A percentile compares a stretch with the other conserved stretches of the same genome.
Evolutionary conservation across 1,284 basidiomycete genomes (phyloP).

Genomic region (Sanguinoderma infundibulare): DNA sequence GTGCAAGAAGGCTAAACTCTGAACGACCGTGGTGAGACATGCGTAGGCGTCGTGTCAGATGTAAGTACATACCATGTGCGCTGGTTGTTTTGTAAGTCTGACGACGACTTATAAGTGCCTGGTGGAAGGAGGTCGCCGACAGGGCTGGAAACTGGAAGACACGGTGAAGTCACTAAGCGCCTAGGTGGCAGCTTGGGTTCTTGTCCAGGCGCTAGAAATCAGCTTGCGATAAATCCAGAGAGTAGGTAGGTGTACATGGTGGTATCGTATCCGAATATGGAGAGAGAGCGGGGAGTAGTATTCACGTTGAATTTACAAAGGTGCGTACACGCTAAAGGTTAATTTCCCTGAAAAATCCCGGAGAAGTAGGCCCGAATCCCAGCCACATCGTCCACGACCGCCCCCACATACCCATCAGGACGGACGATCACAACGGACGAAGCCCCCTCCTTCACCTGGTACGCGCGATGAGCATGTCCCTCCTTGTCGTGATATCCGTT

Average conservation of each 20-base stretch:
- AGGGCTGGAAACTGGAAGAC: background rate
- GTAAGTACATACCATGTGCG: background rate
- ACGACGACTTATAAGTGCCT: background rate
- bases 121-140: background rate
- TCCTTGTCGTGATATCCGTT: slow-evolving; percentile 20
- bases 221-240: too few species aligned
- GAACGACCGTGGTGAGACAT: slow-evolving; percentile 14
- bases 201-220: too few species aligned
- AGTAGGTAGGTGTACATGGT: too few species aligned
- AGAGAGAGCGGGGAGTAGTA: too few species aligned
- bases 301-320: too few species aligned
- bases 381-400: background rate
- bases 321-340: too few species aligned
- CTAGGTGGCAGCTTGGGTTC: too few species aligned
- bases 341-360: background rate
- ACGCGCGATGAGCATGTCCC: slow-evolving; percentile 25
- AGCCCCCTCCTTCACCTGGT: slow-evolving; percentile 17
- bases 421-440: slow-evolving; percentile 25
- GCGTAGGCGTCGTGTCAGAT: background rate
- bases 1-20: slow-evolving; percentile 77
- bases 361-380: slow-evolving; percentile 15
- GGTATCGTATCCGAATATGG: too few species aligned
- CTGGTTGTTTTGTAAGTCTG: background rate
- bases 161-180: background rate
- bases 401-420: slow-evolving; percentile 19